Evolutionary conservation across 371 early-diverging fungal species (phyloP), one percentile per base, ranked within the genome.

Genomic region (Syncephalastrum monosporum): DNA sequence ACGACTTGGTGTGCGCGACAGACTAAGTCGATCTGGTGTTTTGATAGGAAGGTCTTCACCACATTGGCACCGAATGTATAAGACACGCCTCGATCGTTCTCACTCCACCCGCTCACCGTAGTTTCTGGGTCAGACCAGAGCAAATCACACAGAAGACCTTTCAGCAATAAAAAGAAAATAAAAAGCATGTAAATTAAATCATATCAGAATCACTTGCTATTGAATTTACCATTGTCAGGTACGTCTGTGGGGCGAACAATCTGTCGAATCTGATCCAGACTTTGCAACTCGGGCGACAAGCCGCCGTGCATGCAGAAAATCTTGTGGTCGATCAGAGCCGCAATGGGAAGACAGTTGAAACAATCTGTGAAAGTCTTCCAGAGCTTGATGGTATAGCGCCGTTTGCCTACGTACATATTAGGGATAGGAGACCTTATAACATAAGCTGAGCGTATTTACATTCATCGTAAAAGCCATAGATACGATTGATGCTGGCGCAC

Each of bases 401-500:
- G 90, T 75, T 97, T 98, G 85, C 65, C 65, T 65, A 50, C 10
- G 38, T 33, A 4, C 12, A 21, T 5, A 27, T 6, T 42, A 17
- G 14, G 6, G 38, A 7, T 15, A 7, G 7, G 10, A n/a, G 14
- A 12, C 4, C 16, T n/a, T 45, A 4, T 21, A 0, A 21, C 4
- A 45, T 45, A n/a, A 10, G 7, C 7, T n/a, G 27, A 27, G 24
- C 14, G 6, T 47, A 55, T 44, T 64, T 71, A 64, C 96, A 96
- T 75, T 99, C 99, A 71, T 99, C 99, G 71, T 96, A 99, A 72
- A 99, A 99, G 5, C 99, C 99, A 69, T 99, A 99, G 42, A 99
- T 92, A 56, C 90, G 87, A 70, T 95, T 96, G 71, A 96, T 92
- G 68, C 86, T 84, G 13, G 93, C 91, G 66, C 91, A 90, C 71